These are phyloP conservation scores for Tylopilus rubrobrunneus DNA, from an alignment of 768 basidiomycete genomes.

Conservation along the genomic window DNA sequence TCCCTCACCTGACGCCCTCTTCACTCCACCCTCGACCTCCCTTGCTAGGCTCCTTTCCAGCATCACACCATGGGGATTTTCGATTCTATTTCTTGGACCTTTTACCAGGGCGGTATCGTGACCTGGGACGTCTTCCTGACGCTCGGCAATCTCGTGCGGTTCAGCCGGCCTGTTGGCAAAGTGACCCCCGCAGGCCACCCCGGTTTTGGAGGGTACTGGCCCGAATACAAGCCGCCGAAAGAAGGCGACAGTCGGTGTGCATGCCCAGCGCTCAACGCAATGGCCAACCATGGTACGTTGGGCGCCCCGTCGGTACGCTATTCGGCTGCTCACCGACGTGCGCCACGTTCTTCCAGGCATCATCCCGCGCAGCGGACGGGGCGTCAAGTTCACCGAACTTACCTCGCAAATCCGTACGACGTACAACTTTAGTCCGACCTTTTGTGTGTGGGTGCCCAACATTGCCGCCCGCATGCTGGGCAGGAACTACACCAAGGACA, in stretches of 20 bases:
- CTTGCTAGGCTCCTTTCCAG: neutral
- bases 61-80: slow-evolving; percentile 12
- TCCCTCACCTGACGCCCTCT: neutral
- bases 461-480: slow-evolving; percentile 55
- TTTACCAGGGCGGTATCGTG: slow-evolving; percentile 9
- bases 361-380: slow-evolving; percentile 60
- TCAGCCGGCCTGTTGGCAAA: slow-evolving; percentile 38
- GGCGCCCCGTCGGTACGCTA: too few species aligned
- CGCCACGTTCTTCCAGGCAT: slow-evolving; percentile 28
- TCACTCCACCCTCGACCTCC: neutral
- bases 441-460: slow-evolving; percentile 64
- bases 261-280: slow-evolving; percentile 73
- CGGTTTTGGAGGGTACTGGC: slow-evolving; percentile 67
- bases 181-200: slow-evolving; percentile 54
- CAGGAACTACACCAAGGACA: slow-evolving; percentile 52
- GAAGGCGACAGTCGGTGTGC: slow-evolving; percentile 67
- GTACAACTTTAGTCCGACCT: slow-evolving; percentile 68
- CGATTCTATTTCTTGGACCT: slow-evolving; percentile 1
- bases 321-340: neutral
- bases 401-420: slow-evolving; percentile 43
- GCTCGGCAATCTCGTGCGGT: slow-evolving; percentile 17
- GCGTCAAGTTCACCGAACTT: slow-evolving; percentile 58
- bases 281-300: slow-evolving; percentile 77
- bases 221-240: slow-evolving; percentile 54
- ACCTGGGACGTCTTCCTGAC: slow-evolving; percentile 21